Conservation (phyloP, 2,329 filamentous ascomycete genomes). For the Trichoderma koningiopsis region DNA sequence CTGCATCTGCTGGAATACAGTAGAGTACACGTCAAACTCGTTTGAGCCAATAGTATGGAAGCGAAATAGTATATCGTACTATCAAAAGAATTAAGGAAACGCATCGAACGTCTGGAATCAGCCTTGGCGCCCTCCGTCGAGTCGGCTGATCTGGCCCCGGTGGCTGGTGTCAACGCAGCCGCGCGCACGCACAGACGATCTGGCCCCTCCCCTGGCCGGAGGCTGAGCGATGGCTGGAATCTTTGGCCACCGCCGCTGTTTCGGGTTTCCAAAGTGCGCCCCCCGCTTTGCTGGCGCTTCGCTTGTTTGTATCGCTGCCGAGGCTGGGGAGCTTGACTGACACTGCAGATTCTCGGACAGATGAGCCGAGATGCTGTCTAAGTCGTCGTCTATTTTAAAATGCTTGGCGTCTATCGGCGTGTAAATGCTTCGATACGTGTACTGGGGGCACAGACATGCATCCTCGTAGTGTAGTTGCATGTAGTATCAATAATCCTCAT, state of each 20-base stretch:
- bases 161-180: background rate
- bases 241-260: background rate
- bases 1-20: no score
- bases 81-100: background rate
- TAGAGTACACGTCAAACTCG: no score
- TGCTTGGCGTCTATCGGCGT: background rate
- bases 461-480: background rate
- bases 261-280: background rate
- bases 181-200: background rate
- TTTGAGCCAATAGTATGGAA: no score
- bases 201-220: background rate
- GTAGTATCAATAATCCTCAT: background rate
- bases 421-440: background rate
- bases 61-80: no score
- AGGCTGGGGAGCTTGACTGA: background rate
- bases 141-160: slow-evolving; percentile 9
- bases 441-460: background rate
- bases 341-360: background rate
- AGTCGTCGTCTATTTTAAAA: background rate
- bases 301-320: background rate
- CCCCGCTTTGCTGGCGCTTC: background rate
- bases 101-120: background rate
- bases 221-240: slow-evolving; percentile 18
- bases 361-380: background rate
- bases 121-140: slow-evolving; percentile 10